A percentile compares a stretch with the other conserved stretches of the same genome.
phyloP scores from a whole-genome alignment of 441 rosid genomes.

The Pelargonium myrrhifolium region DNA sequence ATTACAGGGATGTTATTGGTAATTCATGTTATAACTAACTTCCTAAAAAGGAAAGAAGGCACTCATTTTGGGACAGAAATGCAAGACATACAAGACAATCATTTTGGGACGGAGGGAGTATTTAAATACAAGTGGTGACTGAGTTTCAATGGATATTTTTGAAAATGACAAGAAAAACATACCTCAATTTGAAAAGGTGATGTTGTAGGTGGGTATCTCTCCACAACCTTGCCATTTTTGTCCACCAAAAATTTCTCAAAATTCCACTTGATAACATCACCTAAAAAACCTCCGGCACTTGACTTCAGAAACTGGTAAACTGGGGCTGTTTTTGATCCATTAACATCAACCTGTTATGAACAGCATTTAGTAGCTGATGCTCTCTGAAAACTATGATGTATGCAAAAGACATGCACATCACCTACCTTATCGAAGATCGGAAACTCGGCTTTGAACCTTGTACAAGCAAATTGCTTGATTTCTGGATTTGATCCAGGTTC shows the following conservation, averaged over 20 bases:
- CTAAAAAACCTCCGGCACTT: slow-evolving; percentile 53
- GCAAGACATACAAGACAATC: too few relatives aligned
- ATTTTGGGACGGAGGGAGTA: too few relatives aligned
- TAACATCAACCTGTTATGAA: slow-evolving; percentile 55
- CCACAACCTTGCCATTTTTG: slow-evolving; percentile 64
- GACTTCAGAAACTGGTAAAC: slow-evolving; percentile 61
- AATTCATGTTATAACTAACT: too few relatives aligned
- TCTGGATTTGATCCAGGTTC: slow-evolving; percentile 65
- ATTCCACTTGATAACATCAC: slow-evolving; percentile 67
- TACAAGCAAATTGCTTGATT: slow-evolving; percentile 62
- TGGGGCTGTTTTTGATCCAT: slow-evolving; percentile 66
- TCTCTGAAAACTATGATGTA: not conserved
- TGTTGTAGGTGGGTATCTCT: slow-evolving; percentile 67
- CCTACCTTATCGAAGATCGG: slow-evolving; percentile 68
- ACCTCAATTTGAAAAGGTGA: slow-evolving; percentile 81
- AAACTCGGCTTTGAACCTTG: slow-evolving; percentile 67
- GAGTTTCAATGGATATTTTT: not conserved
- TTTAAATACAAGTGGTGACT: not conserved
- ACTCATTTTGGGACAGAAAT: too few relatives aligned
- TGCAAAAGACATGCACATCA: not conserved
- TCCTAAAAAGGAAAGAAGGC: too few relatives aligned
- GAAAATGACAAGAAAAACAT: slow-evolving; percentile 1
- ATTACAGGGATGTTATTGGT: too few relatives aligned
- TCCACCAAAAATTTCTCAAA: slow-evolving; percentile 72
- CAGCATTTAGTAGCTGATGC: not conserved